Conservation (phyloP, 2,329 filamentous ascomycete species). For the Calonectria honghensis region DNA sequence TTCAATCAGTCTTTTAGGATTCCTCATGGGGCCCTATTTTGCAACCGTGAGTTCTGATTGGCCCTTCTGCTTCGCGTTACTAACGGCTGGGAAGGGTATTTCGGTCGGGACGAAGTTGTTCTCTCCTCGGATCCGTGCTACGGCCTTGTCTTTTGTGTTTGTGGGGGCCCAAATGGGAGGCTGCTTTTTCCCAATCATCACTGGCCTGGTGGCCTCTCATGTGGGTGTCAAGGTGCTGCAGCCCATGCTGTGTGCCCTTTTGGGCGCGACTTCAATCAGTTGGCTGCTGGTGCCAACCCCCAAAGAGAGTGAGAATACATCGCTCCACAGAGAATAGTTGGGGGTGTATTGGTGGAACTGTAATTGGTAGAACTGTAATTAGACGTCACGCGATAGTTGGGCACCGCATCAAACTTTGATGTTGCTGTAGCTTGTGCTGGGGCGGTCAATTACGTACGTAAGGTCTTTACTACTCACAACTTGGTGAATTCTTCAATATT, state of each 20-base stretch:
- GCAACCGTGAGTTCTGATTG: slow-evolving; percentile 65
- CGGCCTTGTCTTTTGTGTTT: slow-evolving; percentile 70
- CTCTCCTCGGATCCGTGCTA: slow-evolving; percentile 58
- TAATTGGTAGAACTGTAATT: slow-evolving; percentile 12
- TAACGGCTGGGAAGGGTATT: slow-evolving; percentile 65
- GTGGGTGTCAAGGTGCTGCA: slow-evolving; percentile 70
- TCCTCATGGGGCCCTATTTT: slow-evolving; percentile 76
- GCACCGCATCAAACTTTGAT: background rate
- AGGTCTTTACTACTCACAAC: background rate
- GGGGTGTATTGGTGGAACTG: background rate
- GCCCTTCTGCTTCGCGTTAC: rapidly evolving
- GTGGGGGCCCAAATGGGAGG: slow-evolving; percentile 74
- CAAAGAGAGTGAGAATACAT: slow-evolving; percentile 56
- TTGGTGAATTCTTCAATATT: background rate
- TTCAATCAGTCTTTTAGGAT: slow-evolving; percentile 72
- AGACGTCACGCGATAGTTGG: background rate
- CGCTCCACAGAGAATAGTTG: slow-evolving; percentile 59
- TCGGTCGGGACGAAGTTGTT: slow-evolving; percentile 73
- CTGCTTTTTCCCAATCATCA: slow-evolving; percentile 73
- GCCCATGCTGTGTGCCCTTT: slow-evolving; percentile 69
- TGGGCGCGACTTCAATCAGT: slow-evolving; percentile 66
- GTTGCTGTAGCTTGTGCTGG: background rate
- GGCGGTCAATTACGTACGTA: background rate
- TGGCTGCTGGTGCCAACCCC: slow-evolving; percentile 67
- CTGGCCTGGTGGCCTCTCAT: slow-evolving; percentile 68